Base-by-base conservation (phyloP, 2,329 filamentous ascomycete species). In the Diaporthe sp. region DNA sequence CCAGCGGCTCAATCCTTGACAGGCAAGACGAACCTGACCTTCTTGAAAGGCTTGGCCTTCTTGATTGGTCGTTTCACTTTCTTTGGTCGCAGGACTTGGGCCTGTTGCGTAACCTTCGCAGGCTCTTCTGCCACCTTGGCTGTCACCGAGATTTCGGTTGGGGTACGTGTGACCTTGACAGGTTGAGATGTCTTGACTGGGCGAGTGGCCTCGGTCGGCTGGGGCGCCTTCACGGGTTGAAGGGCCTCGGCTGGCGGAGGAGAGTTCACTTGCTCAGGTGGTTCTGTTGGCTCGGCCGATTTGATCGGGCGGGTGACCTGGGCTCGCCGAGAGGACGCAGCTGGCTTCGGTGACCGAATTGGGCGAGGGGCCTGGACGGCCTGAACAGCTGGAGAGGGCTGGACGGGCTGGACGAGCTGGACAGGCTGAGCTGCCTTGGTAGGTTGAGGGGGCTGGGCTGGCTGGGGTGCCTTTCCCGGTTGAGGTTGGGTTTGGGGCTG, bases 1-100 rank as follows among this genome's bases (percentile, higher is more conserved):
- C 49, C 34, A 28, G 9, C 8, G 13, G 22, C 49, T 70, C 49
- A 70, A 17, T 70, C 65, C 34, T 70, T 53, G 22, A 70, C 49
- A 25, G 49, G 47, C 65, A 70, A 42, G 1, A 53, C 22, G 3
- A 70, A 70, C 9, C 65, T 70, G 65, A 70, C 65, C 65, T 70
- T 70, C 13, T 70, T 70, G 65, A 55, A 55, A 8, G 34, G 31
- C 63, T 60, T 55, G 31, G 75, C 55, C 25, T 57, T 67, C 73
- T 72, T 92, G 0, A 83, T 77, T 7, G 82, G 75, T 3, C 84
- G 80, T 2, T 74, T 77, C 83, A 98, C 49, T 49, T 70, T 70
- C 15, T 70, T 70, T 2, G 65, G 49, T 9, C 22, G 22, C 5
- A 53, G 22, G 34, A 25, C 13, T 13, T 70, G 55, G n/a, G 47